Percentiles rank a stretch among this genome's conserved stretches.
Evolutionary conservation across 1,284 basidiomycete species (phyloP).

Genomic region (Cutaneotrichosporon cutaneum): DNA sequence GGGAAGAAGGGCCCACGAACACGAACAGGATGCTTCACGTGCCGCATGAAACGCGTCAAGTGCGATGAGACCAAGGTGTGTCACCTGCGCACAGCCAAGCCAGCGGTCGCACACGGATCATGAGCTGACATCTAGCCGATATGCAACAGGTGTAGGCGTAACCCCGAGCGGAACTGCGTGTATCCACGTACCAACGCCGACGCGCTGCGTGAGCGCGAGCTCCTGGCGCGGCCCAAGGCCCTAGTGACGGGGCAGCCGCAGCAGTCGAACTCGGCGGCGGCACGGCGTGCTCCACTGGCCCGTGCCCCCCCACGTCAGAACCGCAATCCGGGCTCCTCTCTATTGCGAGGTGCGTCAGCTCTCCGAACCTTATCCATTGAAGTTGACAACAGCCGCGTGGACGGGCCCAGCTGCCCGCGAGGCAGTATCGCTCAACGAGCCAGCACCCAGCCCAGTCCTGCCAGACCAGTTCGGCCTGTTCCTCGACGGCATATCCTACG

Average conservation of each 20-base stretch:
- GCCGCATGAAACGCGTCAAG: conserved; percentile 21
- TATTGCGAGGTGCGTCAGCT: neutral
- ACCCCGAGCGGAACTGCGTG: conserved; percentile 21
- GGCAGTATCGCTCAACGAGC: neutral
- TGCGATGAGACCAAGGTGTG: conserved; percentile 23
- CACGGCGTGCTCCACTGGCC: neutral
- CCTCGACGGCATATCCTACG: conserved; percentile 18
- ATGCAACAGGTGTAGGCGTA: conserved; percentile 19
- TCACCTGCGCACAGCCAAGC: neutral
- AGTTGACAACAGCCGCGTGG: conserved; percentile 6
- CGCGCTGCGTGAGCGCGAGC: conserved; percentile 2
- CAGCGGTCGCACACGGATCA: neutral
- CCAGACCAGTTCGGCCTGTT: conserved; percentile 16
- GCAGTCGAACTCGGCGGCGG: neutral
- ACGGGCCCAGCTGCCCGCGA: neutral
- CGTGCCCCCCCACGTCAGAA: neutral
- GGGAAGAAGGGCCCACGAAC: conserved; percentile 21
- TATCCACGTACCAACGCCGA: conserved; percentile 13
- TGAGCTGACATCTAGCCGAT: conserved; percentile 13
- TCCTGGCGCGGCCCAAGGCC: neutral
- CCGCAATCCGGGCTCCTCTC: neutral
- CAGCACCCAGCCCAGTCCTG: neutral
- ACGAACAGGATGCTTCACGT: conserved; percentile 24
- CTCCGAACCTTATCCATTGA: neutral
- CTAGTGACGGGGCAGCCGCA: neutral